Base-by-base conservation (phyloP, 306 rosid species). In the Vigna mungo region DNA sequence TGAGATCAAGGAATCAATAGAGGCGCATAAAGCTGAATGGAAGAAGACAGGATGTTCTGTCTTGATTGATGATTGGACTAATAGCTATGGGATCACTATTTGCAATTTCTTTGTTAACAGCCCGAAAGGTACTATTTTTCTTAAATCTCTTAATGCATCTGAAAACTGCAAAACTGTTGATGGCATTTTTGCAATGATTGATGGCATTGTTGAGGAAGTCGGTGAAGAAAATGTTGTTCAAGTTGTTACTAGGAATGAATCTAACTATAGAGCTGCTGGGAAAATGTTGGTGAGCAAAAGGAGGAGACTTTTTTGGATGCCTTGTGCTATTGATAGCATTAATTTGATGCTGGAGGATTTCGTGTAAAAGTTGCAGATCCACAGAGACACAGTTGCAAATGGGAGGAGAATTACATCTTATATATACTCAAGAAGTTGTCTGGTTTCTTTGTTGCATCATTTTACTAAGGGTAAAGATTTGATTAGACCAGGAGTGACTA, bases 181-280 rank as follows among this genome's bases (percentile, higher is more conserved):
- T 34, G 37, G 37, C 37, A 34, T 34, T 34, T 34, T 34, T 11
- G 23, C 23, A 9, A 23, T 56, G 63, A 56, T 56, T 5, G n/a
- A 23, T 10, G 36, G 25, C 8, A 12, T 12, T 23, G 63, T 55
- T 32, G 36, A 56, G 9, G 63, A 56, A 23, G 63, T 56, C 23
- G 63, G 16, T 4, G 36, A 20, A 10, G 61, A 21, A 56, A 56
- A 56, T 21, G 63, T 23, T 56, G 62, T 55, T 55, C 62, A 21
- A 55, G 62, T 55, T 55, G 63, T 23, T 5, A 56, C 63, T 56
- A 56, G 63, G 36, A 21, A 56, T 10, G 63, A 21, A 11, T 56
- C 63, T 20, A 56, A 5, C 36, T 56, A 21, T 56, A 56, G 4
- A 56, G 36, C 36, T 56, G 9, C 36, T 23, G n/a, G 36, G 9